Evolutionary conservation across 75 land plant genomes (phyloP).

Genomic region (Selaginella moellendorffii): DNA sequence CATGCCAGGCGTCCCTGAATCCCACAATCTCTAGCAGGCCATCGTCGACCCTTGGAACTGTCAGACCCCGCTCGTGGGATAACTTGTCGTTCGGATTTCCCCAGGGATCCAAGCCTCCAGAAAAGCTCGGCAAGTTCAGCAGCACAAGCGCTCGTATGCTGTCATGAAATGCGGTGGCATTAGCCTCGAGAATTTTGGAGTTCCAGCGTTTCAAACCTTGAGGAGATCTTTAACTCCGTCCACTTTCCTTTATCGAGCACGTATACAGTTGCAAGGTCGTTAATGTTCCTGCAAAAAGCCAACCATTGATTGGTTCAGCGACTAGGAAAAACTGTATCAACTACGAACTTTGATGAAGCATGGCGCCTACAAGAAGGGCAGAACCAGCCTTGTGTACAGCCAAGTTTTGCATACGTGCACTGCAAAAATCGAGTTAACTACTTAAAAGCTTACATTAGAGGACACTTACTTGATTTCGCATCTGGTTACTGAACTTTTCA

Average conservation of each 20-base stretch:
- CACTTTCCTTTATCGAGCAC: conserved; percentile 32
- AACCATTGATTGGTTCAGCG: too few species aligned
- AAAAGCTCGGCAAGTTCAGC: too few species aligned
- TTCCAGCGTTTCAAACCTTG: conserved; percentile 40
- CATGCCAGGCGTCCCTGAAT: conserved; percentile 92
- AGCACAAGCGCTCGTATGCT: too few species aligned
- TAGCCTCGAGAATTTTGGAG: too few species aligned
- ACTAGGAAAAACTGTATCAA: not conserved
- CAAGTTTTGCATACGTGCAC: conserved; percentile 53
- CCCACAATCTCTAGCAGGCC: conserved; percentile 87
- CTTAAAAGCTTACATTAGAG: not conserved
- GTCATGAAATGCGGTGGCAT: too few species aligned
- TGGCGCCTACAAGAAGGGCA: conserved; percentile 46
- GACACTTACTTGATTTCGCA: conserved; percentile 36
- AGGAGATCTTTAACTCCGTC: conserved; percentile 38
- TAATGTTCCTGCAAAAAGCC: conserved; percentile 44
- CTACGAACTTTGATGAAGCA: conserved; percentile 21
- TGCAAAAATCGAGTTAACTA: conserved; percentile 13
- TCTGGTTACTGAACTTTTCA: conserved; percentile 46
- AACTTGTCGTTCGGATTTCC: too few species aligned
- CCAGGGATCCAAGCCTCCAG: too few species aligned
- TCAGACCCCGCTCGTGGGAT: conserved; percentile 77
- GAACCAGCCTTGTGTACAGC: conserved; percentile 90
- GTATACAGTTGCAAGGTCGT: conserved; percentile 43
- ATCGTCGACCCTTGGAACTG: conserved; percentile 77